A percentile compares a stretch with the other conserved stretches of the same genome.
Conservation (phyloP, 805 yeast species). For the Saturnispora kantuleensis region DNA sequence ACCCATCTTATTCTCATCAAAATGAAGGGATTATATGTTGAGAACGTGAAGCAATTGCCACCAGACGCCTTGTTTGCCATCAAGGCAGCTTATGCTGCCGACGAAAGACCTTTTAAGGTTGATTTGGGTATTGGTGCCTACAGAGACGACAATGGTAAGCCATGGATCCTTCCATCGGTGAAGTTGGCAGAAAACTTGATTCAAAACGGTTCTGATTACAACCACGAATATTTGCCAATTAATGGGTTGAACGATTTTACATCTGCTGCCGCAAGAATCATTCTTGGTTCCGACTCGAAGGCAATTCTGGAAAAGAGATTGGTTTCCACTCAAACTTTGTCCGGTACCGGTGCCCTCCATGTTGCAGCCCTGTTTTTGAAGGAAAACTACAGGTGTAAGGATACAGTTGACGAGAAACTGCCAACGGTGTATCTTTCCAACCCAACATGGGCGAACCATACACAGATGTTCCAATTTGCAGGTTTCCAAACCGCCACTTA, state of each 20-base stretch:
- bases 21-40: constrained; percentile 19
- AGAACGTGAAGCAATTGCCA: constrained; percentile 52
- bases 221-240: constrained; percentile 86
- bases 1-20: background rate
- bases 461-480: constrained; percentile 62
- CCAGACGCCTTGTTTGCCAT: constrained; percentile 84
- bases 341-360: constrained; percentile 90
- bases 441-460: constrained; percentile 99
- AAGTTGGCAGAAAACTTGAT: constrained; percentile 59
- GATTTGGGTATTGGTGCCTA: constrained; percentile 93
- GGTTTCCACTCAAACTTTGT: constrained; percentile 64
- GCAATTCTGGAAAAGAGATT: constrained; percentile 40
- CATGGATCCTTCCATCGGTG: constrained; percentile 81
- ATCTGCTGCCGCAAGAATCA: constrained; percentile 59
- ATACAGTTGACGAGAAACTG: constrained; percentile 18
- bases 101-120: constrained; percentile 55
- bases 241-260: constrained; percentile 64
- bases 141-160: constrained; percentile 81
- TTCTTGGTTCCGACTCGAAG: constrained; percentile 52
- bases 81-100: constrained; percentile 54
- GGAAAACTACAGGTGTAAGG: constrained; percentile 32
- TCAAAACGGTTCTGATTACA: constrained; percentile 47
- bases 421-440: constrained; percentile 58
- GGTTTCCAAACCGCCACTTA: constrained; percentile 63
- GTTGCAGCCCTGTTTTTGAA: constrained; percentile 66